Evolutionary conservation across 2,329 filamentous ascomycete genomes (phyloP), one percentile per base, ranked within the genome.

Genomic region (Chaetomiaceae sp.): DNA sequence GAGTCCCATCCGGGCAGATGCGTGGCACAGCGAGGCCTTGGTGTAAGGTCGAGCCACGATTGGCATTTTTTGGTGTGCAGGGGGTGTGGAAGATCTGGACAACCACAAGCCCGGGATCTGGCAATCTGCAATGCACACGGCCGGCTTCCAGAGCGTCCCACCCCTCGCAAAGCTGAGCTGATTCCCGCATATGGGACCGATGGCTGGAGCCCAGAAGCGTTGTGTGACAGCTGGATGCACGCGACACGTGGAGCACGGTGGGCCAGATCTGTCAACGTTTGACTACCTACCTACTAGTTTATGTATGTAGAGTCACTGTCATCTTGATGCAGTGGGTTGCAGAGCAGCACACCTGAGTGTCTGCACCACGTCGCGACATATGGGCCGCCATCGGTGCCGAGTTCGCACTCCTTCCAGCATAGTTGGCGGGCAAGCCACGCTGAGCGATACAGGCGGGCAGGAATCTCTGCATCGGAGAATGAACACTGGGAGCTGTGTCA

Each of bases 11-110:
- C n/a, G 30, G 20, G 41, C 50, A 51, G 42, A 48, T 51, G 46
- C 30, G 54, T 44, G 49, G 54, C 51, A 48, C 51, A 53, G 44
- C 34, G 25, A 23, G 16, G n/a, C 20, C 34, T 41, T 47, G 21
- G 38, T 47, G 36, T 36, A 16, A 34, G 33, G 5, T 21, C 8
- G 21, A 6, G 16, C 44, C 40, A 5, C 49, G 48, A 55, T 55
- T 55, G 53, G 48, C 25, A 13, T 16, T 20, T 14, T 21, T 13
- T 20, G 10, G 8, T 13, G 32, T 23, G 25, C 25, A 41, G 8
- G 23, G 33, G n/a, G n/a, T n/a, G 13, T 32, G 2, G 23, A n/a
- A 2, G 27, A n/a, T 36, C 43, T 46, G 32, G 20, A n/a, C 16
- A 37, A 42, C 20, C 20, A 33, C 43, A 27, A 7, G 16, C 30